A percentile compares a stretch with the other conserved stretches of the same genome.
phyloP scores from a whole-genome alignment of 1,284 basidiomycete species.

The Pyrrhoderma lamaoense region DNA sequence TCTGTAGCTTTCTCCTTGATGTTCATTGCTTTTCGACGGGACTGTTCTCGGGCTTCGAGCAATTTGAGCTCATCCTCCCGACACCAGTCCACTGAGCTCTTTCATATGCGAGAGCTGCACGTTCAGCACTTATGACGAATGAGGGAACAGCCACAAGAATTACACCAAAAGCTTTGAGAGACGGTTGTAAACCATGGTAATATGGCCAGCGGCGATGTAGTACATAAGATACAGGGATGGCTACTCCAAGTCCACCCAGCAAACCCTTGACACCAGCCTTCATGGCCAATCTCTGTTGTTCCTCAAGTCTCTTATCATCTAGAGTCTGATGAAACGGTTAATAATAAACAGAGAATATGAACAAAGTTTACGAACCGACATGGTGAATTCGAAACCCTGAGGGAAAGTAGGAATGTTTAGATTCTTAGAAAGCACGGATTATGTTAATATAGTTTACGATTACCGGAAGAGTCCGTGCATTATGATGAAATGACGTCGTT shows the following conservation, averaged over 20 bases:
- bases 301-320: conserved; percentile 24
- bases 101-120: conserved; percentile 31
- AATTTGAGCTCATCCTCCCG: conserved; percentile 29
- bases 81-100: conserved; percentile 23
- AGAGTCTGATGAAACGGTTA: neutral
- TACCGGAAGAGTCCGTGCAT: neutral
- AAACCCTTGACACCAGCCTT: conserved; percentile 62
- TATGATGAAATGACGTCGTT: neutral
- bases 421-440: too few relatives aligned
- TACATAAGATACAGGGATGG: conserved; percentile 51
- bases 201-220: conserved; percentile 49
- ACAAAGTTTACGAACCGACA: conserved; percentile 1
- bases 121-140: conserved; percentile 73
- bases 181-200: conserved; percentile 64
- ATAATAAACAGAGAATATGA: neutral
- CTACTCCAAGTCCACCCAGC: conserved; percentile 42
- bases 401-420: too few relatives aligned
- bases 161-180: conserved; percentile 70
- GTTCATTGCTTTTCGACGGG: conserved; percentile 32
- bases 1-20: conserved; percentile 33
- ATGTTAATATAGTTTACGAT: too few relatives aligned
- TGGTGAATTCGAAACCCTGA: neutral
- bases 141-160: conserved; percentile 62
- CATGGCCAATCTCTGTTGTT: conserved; percentile 47
- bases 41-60: conserved; percentile 24